Evolutionary conservation across 352 stramenopile species (phyloP), one percentile per base, ranked within the genome.

Genomic region (Phytopythium boreale): DNA sequence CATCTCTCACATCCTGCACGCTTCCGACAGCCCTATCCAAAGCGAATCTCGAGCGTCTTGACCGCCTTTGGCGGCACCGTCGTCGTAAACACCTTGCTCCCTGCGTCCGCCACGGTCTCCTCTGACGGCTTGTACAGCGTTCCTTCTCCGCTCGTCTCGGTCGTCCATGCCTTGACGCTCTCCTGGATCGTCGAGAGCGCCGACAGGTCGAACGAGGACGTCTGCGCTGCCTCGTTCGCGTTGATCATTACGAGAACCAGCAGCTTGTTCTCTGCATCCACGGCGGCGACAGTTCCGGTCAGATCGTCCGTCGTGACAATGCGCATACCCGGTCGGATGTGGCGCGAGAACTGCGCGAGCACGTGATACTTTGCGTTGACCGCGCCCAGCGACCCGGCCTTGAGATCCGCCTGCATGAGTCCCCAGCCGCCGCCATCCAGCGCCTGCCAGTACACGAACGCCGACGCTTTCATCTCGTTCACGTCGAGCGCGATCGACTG

Each of bases 401-500:
- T 64, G 3, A 67, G 74, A 52, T 70, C 70, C 19, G 80, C 79
- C 51, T 87, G 69, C 29, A 89, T 67, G 12, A 87, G 66, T 0
- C 77, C 80, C 77, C 80, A 89, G n/a, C 67, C 75, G 14, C 71
- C 77, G 34, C 73, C 72, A 51, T 88, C 75, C n/a, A 87, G 66
- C 11, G 62, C 68, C 56, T 89, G 76, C 80, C 80, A 89, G 66
- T 89, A 89, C 53, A 89, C 77, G 55, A 89, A 89, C 5, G 74
- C 80, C 14, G 71, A 79, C 27, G 84, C 76, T 12, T 75, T 69
- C 68, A 87, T 79, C 56, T 84, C 67, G 53, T 89, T 89, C 44
- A 89, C 79, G 41, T 89, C 74, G 17, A 81, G 69, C 0, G 68
- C 69, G 53, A 89, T 73, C 0, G 74, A 77, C 64, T 87, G 73